Evolutionary conservation across 2,329 filamentous ascomycete species (phyloP), one percentile per base, ranked within the genome.

Genomic region (Neonectria hederae): DNA sequence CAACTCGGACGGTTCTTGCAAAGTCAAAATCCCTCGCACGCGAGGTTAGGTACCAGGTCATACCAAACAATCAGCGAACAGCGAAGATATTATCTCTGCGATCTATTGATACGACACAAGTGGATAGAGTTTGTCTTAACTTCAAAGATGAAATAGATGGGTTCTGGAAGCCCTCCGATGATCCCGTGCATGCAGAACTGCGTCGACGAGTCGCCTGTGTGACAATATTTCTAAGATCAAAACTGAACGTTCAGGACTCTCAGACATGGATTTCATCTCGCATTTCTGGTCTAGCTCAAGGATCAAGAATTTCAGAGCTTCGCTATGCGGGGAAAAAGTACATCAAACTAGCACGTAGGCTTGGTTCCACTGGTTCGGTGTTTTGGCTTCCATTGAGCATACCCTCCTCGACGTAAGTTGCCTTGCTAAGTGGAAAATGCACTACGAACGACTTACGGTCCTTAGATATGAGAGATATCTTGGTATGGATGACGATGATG

Each of bases 391-490:
- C 76, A 0, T 17, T 73, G 7, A 72, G 74, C 6, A 69, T 78
- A 1, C 76, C 76, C 0, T 67, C 73, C 10, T 78, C 76, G 1
- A 78, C 76, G 76, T 78, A n/a, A 71, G 76, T 63, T 3, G 17
- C 5, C 17, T 24, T 9, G 3, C 19, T 17, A 2, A 4, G 2
- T n/a, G 1, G 24, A 9, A 6, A n/a, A 7, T 10, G 1, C 3
- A 2, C 3, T 19, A 11, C 1, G n/a, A 22, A 8, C 5, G 40
- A 38, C 58, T 69, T 3, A 69, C 4, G 6, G 13, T 7, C 3
- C 5, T 2, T 55, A 76, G 76, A 5, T 78, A 77, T 10, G 76
- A 78, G 52, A 65, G 76, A 35, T 78, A 78, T 60, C 55, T 78
- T 0, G 76, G 75, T 24, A 72, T 77, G 65, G 76, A 78, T 7